Base-by-base conservation (phyloP, 805 yeast species). In the Teunomyces pallodes region DNA sequence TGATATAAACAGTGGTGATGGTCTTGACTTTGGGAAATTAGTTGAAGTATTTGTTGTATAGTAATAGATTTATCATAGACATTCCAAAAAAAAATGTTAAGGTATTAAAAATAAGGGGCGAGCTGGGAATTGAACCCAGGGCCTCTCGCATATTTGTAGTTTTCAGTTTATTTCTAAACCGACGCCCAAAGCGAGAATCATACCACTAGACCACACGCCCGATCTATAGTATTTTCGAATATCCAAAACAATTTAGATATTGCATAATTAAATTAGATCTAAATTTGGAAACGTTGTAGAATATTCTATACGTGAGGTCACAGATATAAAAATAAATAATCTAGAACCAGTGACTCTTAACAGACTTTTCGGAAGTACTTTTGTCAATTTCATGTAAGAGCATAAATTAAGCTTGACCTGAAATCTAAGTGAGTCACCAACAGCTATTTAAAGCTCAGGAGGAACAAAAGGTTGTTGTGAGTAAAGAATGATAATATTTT, bases 21-120 rank as follows among this genome's bases (percentile, higher is more conserved):
- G 81, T 1, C 74, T 83, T 52, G 90, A 83, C 51, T 84, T 87
- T 59, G 90, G 90, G 1, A 77, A 80, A 49, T 66, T 87, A 46
- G 70, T 87, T 32, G 90, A 86, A 56, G 86, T 87, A 1, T 75
- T 83, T 47, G 89, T 87, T 7, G 68, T 68, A 36, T 66, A 55
- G 50, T 14, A 38, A 38, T 38, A n/a, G 10, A 38, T 6, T 13
- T 24, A 36, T 8, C 16, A 36, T 14, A 12, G 7, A n/a, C 16
- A n/a, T 13, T 13, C 8, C 9, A 12, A 5, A 36, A 5, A 36
- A 14, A 3, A 12, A 9, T 10, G n/a, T n/a, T n/a, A n/a, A n/a
- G n/a, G n/a, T n/a, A n/a, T n/a, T n/a, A n/a, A n/a, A n/a, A n/a
- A n/a, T n/a, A n/a, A 29, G 62, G 65, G 65, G 65, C 65, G 53